Conservation (phyloP, 768 basidiomycete species). For the Suillus discolor region DNA sequence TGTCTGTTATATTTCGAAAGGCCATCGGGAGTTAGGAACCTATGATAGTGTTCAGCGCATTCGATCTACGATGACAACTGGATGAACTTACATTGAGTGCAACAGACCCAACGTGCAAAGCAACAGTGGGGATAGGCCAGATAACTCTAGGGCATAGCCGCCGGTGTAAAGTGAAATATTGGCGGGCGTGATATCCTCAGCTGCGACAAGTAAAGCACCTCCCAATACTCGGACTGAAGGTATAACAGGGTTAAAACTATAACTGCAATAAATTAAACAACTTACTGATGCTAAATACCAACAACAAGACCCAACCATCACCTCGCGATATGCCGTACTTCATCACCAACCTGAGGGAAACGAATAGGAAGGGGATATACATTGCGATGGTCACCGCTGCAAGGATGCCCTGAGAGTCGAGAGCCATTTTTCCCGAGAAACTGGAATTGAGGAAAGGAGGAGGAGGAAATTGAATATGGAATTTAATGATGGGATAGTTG, state of each 20-base stretch:
- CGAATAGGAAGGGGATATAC: conserved; percentile 55
- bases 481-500: neutral
- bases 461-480: conserved; percentile 5
- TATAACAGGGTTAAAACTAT: conserved; percentile 10
- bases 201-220: conserved; percentile 58
- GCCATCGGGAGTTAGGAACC: conserved; percentile 32
- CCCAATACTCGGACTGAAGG: conserved; percentile 57
- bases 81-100: conserved; percentile 34
- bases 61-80: neutral
- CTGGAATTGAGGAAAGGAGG: neutral
- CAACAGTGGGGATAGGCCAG: conserved; percentile 43
- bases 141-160: conserved; percentile 46
- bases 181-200: conserved; percentile 42
- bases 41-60: conserved; percentile 17
- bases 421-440: conserved; percentile 28
- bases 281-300: conserved; percentile 60
- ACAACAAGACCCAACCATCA: conserved; percentile 70
- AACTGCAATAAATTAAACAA: conserved; percentile 6
- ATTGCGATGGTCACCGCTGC: conserved; percentile 61
- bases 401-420: conserved; percentile 50
- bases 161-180: conserved; percentile 52
- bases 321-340: conserved; percentile 60
- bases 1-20: conserved; percentile 9
- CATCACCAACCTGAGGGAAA: conserved; percentile 47
- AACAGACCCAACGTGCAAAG: conserved; percentile 40